Evolutionary conservation across 140 eudicot species (phyloP).

Genomic region (Stevia rebaudiana): DNA sequence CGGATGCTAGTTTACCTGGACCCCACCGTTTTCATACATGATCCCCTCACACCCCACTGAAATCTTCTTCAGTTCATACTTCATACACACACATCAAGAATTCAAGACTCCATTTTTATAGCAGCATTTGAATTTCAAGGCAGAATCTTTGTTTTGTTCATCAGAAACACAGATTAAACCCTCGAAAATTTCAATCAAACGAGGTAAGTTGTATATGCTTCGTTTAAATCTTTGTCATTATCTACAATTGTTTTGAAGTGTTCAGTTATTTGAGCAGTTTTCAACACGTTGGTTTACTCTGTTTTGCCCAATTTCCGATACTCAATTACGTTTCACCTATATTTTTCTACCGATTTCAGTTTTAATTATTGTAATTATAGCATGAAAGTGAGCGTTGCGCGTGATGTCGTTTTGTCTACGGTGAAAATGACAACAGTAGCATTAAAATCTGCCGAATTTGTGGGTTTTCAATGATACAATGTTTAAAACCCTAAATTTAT

Average conservation of each 20-base stretch:
- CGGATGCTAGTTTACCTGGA: background rate
- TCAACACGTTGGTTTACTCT: conserved; percentile 13
- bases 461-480: conserved; percentile 8
- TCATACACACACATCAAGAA: background rate
- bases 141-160: conserved; percentile 24
- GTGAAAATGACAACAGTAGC: conserved; percentile 25
- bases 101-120: conserved; percentile 31
- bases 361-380: conserved; percentile 6
- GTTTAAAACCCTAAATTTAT: conserved; percentile 8
- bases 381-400: conserved; percentile 25
- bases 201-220: conserved; percentile 15
- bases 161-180: conserved; percentile 16
- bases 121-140: conserved; percentile 24
- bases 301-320: conserved; percentile 6
- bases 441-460: conserved; percentile 8
- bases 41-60: conserved; percentile 27
- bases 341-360: conserved; percentile 7
- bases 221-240: background rate
- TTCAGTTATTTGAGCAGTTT: conserved; percentile 1
- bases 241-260: conserved; percentile 2
- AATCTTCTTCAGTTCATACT: conserved; percentile 18
- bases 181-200: conserved; percentile 12
- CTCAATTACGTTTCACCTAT: conserved; percentile 2
- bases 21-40: conserved; percentile 31
- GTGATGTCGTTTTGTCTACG: conserved; percentile 20